Evolutionary conservation across 1,284 basidiomycete species (phyloP).

Genomic region (Leccinum huronense): DNA sequence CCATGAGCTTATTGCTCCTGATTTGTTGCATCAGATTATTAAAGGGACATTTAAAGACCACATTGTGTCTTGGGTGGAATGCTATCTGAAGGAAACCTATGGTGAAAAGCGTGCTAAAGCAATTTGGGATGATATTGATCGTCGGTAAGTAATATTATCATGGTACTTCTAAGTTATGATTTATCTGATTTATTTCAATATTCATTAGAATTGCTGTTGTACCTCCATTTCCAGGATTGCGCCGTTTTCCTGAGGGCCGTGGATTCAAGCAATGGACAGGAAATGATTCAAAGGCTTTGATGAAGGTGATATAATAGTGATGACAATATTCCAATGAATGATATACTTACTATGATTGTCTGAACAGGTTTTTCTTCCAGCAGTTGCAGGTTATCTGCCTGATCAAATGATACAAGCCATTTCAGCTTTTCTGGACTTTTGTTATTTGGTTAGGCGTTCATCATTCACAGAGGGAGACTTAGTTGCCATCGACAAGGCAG

Average conservation of each 20-base stretch:
- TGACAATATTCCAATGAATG: background rate
- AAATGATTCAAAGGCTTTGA: conserved; percentile 2
- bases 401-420: conserved; percentile 1
- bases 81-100: background rate
- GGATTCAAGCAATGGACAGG: conserved; percentile 2
- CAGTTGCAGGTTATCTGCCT: background rate
- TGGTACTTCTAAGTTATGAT: background rate
- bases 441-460: background rate
- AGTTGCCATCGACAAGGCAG: background rate
- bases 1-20: conserved; percentile 2
- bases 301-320: background rate
- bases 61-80: background rate
- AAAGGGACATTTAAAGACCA: background rate
- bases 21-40: background rate
- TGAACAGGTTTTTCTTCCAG: background rate
- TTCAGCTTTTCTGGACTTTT: background rate
- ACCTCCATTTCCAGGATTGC: background rate
- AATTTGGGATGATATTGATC: conserved; percentile 1
- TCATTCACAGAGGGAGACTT: background rate
- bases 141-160: background rate
- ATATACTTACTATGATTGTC: background rate
- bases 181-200: background rate
- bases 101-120: background rate
- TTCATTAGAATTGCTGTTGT: background rate
- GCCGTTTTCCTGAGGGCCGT: background rate